These are phyloP conservation scores for Hippophae gyantsensis DNA, from an alignment of 306 rosid genomes.

Conservation along the genomic window DNA sequence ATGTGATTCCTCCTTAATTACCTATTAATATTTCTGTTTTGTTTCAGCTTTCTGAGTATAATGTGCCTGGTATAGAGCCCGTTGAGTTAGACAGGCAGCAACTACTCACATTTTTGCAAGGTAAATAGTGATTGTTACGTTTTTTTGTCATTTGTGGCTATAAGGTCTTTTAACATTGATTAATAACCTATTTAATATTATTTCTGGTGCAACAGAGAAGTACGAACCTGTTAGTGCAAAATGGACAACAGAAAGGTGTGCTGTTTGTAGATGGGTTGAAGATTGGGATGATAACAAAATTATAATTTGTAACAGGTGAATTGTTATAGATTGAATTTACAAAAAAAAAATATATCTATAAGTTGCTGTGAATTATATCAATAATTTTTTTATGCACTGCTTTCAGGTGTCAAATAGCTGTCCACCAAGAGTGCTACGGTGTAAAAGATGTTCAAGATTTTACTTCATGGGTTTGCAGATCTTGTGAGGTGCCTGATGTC, in stretches of 20 bases:
- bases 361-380: background rate
- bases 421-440: conserved; percentile 99
- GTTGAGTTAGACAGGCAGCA: conserved; percentile 52
- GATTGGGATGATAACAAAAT: conserved; percentile 97
- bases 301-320: conserved; percentile 87
- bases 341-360: conserved; percentile 1
- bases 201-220: conserved; percentile 48
- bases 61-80: conserved; percentile 39
- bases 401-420: conserved; percentile 89
- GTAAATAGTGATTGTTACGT: conserved; percentile 23
- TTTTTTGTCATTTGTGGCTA: conserved; percentile 1
- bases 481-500: conserved; percentile 80
- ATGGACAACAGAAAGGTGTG: conserved; percentile 98
- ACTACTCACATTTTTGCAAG: conserved; percentile 59
- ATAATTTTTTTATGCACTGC: conserved; percentile 1
- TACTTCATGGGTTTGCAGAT: conserved; percentile 98
- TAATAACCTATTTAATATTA: conserved; percentile 13
- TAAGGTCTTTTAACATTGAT: conserved; percentile 8
- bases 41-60: conserved; percentile 60
- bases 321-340: conserved; percentile 18
- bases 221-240: conserved; percentile 77
- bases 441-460: conserved; percentile 72
- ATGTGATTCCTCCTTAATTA: conserved; percentile 6
- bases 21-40: conserved; percentile 16
- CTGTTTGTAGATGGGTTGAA: conserved; percentile 97